phyloP scores from a whole-genome alignment of 2,329 filamentous ascomycete genomes.

The Bipolaris cookei region DNA sequence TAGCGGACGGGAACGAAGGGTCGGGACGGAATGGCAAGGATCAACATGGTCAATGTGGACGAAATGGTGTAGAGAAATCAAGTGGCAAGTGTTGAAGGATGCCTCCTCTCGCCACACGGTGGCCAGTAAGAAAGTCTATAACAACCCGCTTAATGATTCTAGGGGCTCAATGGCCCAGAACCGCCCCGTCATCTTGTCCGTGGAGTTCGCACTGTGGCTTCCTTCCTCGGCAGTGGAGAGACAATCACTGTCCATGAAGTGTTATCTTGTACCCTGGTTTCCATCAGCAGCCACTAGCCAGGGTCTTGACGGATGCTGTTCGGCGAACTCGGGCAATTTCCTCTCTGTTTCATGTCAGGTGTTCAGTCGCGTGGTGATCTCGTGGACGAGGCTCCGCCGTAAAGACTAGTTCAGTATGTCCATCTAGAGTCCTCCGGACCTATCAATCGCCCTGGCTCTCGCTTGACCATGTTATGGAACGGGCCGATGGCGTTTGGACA shows the following conservation, averaged over 20 bases:
- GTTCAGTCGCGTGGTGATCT: background rate
- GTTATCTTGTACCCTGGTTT: background rate
- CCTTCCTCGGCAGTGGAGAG: background rate
- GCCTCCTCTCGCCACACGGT: background rate
- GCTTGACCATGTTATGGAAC: slow-evolving; percentile 17
- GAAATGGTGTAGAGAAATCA: slow-evolving; percentile 10
- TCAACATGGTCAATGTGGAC: background rate
- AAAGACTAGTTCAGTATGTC: background rate
- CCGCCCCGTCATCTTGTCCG: background rate
- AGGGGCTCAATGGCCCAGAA: background rate
- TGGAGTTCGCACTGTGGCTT: slow-evolving; percentile 2
- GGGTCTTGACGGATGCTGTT: background rate
- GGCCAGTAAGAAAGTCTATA: background rate
- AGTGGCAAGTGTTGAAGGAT: slow-evolving; percentile 15
- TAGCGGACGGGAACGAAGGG: slow-evolving; percentile 7
- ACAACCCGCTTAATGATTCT: background rate
- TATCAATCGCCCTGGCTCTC: slow-evolving; percentile 1
- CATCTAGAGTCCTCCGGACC: background rate
- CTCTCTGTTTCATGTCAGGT: background rate
- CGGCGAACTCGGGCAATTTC: background rate
- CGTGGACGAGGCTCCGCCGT: background rate
- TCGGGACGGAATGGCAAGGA: slow-evolving; percentile 14
- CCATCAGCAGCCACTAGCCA: background rate
- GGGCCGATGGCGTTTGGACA: slow-evolving; percentile 6
- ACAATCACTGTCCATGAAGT: background rate